Evolutionary conservation across 768 basidiomycete genomes (phyloP), one percentile per base, ranked within the genome.

Genomic region (Panellus pusillus): DNA sequence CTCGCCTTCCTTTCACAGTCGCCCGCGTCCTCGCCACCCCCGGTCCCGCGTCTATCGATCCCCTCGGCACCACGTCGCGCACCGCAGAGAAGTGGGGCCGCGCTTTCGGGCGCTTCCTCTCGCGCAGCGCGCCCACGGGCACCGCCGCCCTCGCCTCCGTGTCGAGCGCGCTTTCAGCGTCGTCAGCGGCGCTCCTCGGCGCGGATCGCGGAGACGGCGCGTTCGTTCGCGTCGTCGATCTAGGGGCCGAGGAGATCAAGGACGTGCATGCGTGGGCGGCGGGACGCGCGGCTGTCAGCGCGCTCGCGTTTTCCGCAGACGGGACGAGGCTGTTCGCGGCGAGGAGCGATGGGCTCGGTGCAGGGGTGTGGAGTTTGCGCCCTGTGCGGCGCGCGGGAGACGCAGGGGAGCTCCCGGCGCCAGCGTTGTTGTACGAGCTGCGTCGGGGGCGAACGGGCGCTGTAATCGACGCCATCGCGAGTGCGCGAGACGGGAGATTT

Each of bases 401-500:
- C n/a, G n/a, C n/a, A n/a, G n/a, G n/a, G n/a, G n/a, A n/a, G n/a
- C n/a, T n/a, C n/a, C n/a, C n/a, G n/a, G n/a, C n/a, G n/a, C n/a
- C n/a, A n/a, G 15, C 29, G 28, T 51, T 53, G 14, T 6, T 54
- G n/a, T 61, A 61, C 36, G 49, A 50, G 13, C 49, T 61, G n/a
- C 47, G 55, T 8, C 55, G 59, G 8, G 59, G 55, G 19, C 54
- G 59, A 14, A 61, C 55, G 9, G 52, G 44, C 42, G 59, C 59
- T n/a, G 58, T 60, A 4, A 49, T 56, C 24, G 54, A 55, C 13
- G 81, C 84, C 48, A 69, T 68, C 12, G 69, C 86, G 12, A 70
- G 69, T 20, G 75, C 76, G 7, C 49, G 57, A 8, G 85, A 86
- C 61, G 85, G 84, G 13, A 68, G 84, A n/a, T 1, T 57, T 48